phyloP scores from a whole-genome alignment of 306 rosid genomes.

The Cyclanthera cordifolia region DNA sequence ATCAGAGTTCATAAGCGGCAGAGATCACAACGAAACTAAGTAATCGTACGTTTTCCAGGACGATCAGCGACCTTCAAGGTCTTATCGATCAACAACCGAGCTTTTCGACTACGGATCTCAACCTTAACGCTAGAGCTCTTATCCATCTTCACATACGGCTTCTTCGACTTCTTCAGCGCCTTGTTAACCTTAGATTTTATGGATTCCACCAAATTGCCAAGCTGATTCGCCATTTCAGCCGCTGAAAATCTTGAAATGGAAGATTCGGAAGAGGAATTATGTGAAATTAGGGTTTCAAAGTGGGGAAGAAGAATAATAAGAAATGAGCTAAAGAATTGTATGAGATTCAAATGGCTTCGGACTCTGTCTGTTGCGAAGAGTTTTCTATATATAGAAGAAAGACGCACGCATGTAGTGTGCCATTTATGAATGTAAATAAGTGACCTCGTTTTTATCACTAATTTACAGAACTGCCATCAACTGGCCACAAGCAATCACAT shows the following conservation, averaged over 20 bases:
- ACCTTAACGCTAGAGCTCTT: constrained; percentile 85
- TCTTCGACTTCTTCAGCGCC: constrained; percentile 45
- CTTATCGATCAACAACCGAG: constrained; percentile 71
- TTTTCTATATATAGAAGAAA: background rate
- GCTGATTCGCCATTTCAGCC: constrained; percentile 39
- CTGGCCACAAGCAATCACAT: no score
- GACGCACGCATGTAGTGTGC: background rate
- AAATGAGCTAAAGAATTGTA: background rate
- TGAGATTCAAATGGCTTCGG: background rate
- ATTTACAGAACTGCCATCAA: background rate
- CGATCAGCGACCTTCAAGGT: constrained; percentile 70
- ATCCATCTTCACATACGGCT: constrained; percentile 75
- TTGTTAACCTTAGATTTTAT: constrained; percentile 63
- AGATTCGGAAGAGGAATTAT: background rate
- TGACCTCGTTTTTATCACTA: background rate
- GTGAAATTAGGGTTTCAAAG: background rate
- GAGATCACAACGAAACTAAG: constrained; percentile 7
- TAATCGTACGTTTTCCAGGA: constrained; percentile 27
- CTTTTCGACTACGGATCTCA: constrained; percentile 86
- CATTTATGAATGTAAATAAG: background rate
- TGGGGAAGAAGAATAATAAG: background rate
- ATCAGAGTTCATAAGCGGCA: background rate
- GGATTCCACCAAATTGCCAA: constrained; percentile 56
- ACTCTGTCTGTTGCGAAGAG: background rate
- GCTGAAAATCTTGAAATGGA: background rate